Evolutionary conservation across 139 green algal species (phyloP).

Genomic region (Picochlorum sp.): DNA sequence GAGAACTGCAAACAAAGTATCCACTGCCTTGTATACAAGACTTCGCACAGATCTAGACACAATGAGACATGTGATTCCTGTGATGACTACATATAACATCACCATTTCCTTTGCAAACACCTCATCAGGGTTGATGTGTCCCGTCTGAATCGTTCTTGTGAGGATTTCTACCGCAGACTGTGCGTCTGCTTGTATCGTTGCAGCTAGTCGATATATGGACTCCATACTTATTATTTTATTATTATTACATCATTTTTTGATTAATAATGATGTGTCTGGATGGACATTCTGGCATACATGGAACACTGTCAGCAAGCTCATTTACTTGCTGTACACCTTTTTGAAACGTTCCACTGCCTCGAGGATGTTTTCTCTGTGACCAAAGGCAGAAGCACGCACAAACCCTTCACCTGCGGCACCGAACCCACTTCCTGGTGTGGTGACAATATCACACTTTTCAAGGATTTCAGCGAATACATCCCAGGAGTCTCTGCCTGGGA

Average conservation of each 20-base stretch:
- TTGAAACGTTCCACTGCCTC: constrained; percentile 73
- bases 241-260: too few relatives aligned
- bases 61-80: background rate
- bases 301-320: too few relatives aligned
- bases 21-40: constrained; percentile 7
- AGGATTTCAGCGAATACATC: constrained; percentile 97
- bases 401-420: constrained; percentile 94
- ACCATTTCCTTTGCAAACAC: background rate
- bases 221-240: too few relatives aligned
- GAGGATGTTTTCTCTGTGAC: constrained; percentile 70
- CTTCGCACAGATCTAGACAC: background rate
- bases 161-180: background rate
- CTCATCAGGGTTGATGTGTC: background rate
- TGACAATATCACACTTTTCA: constrained; percentile 93
- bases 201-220: too few relatives aligned
- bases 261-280: too few relatives aligned
- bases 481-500: constrained; percentile 79
- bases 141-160: background rate
- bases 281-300: too few relatives aligned
- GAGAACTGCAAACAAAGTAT: constrained; percentile 21
- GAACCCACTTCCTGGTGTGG: constrained; percentile 93
- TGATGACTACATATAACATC: background rate
- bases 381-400: constrained; percentile 90
- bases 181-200: too few relatives aligned
- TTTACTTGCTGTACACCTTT: constrained; percentile 31